Evolutionary conservation across 768 basidiomycete genomes (phyloP).

Genomic region (Rubroboletus satanas): DNA sequence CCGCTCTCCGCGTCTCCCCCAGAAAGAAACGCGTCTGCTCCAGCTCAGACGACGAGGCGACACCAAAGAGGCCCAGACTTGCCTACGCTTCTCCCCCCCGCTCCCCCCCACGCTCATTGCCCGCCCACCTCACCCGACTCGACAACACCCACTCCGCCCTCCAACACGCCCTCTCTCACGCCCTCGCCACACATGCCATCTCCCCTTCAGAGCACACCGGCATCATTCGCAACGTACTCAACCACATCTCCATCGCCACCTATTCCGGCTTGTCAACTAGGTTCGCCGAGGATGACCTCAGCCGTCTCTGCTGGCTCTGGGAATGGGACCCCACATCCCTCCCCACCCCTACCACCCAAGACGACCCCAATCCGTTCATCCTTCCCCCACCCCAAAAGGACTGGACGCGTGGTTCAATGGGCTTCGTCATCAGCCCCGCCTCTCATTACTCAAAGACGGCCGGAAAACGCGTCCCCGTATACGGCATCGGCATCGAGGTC

Average conservation of each 20-base stretch:
- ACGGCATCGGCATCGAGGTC: conserved; percentile 84
- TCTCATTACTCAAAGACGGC: conserved; percentile 67
- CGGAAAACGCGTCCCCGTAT: conserved; percentile 69
- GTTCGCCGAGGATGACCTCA: conserved; percentile 66
- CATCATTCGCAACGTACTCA: conserved; percentile 72
- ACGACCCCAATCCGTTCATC: conserved; percentile 74
- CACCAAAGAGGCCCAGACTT: conserved; percentile 66
- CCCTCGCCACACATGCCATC: conserved; percentile 76
- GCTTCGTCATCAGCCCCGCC: conserved; percentile 66
- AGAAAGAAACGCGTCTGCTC: conserved; percentile 61
- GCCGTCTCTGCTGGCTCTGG: conserved; percentile 82
- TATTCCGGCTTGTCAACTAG: conserved; percentile 64
- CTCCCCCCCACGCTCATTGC: conserved; percentile 42
- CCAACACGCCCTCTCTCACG: conserved; percentile 81
- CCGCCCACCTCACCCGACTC: conserved; percentile 59
- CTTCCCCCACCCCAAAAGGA: conserved; percentile 48
- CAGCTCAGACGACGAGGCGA: conserved; percentile 47
- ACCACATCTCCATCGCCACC: conserved; percentile 65
- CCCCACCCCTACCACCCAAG: conserved; percentile 30
- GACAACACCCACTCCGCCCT: conserved; percentile 62
- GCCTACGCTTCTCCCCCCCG: conserved; percentile 46
- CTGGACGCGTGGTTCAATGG: conserved; percentile 81
- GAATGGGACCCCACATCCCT: conserved; percentile 69
- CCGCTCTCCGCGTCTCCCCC: conserved; percentile 58
- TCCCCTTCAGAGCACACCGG: conserved; percentile 76